Base-by-base conservation (phyloP, 2,329 filamentous ascomycete genomes). In the Calonectria pteridis region DNA sequence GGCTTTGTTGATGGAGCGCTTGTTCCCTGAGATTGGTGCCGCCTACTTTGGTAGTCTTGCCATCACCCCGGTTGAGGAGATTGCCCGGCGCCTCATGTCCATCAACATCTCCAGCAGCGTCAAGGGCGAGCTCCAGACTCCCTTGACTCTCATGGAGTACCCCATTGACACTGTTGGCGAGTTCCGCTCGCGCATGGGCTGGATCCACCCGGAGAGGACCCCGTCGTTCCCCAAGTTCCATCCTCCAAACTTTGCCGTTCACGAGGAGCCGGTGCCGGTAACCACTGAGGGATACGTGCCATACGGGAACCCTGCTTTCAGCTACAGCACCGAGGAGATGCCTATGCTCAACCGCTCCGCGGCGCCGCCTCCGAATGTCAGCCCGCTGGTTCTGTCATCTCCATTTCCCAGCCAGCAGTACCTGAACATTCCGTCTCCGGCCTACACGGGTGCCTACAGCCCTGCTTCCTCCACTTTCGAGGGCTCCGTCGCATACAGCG, bases 21-120 rank as follows among this genome's bases (percentile, higher is more conserved):
- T 98, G 74, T 98, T 98, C 83, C 95, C 96, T 3, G 95, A 97
- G 83, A 93, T 98, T 78, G 96, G 95, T 59, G 93, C 95, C 26
- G 93, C 95, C 63, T 98, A 98, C 84, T 95, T 96, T 79, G 94
- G 94, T 62, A 94, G 93, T 78, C 88, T 98, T 77, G 93, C 94
- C 20, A 90, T 98, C 58, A 89, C 90, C 2, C 95, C 96, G 0
- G 92, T 98, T 37, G 95, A 98, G 83, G 93, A 97, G 82, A 98
- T 98, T 80, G 92, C 95, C 58, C 91, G 91, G 62, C 91, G 94
- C 43, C 90, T 98, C 33, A 89, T 93, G 76, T 90, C 92, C 28
- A 91, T 94, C 86, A 95, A 90, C 78, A 86, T 91, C 28, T 89
- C 90, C 6, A 88, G 90, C 74, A 87, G 87, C 26, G 87, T 89